Percentiles rank a stretch among this genome's conserved stretches.
These are phyloP conservation scores for Lachnellula arida DNA, from an alignment of 2,329 filamentous ascomycete genomes.

Conservation along the genomic window DNA sequence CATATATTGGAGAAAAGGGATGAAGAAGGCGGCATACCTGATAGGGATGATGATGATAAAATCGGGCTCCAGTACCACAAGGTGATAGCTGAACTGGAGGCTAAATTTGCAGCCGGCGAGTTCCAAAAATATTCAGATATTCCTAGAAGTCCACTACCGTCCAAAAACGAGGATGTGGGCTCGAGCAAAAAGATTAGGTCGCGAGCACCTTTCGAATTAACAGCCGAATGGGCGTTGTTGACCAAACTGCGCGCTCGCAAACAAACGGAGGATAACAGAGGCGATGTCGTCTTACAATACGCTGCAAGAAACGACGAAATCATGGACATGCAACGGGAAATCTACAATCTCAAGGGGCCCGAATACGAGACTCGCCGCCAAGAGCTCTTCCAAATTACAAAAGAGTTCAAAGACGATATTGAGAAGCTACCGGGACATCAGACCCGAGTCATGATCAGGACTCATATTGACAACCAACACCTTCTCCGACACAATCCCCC, in stretches of 20 bases:
- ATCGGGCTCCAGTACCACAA: neutral
- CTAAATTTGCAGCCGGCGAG: slow-evolving; percentile 2
- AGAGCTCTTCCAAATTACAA: slow-evolving; percentile 15
- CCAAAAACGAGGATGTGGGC: neutral
- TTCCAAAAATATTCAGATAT: neutral
- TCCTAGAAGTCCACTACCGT: neutral
- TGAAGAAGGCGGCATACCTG: neutral
- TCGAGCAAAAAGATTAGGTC: neutral
- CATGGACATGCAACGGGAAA: slow-evolving; percentile 4
- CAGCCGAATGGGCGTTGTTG: neutral
- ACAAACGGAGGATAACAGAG: neutral
- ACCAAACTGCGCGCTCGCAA: neutral
- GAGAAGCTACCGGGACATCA: slow-evolving; percentile 31
- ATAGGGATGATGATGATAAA: neutral
- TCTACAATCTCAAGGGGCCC: neutral
- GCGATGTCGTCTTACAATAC: neutral
- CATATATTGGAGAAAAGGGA: neutral
- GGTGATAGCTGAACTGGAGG: slow-evolving; percentile 11
- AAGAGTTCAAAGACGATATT: slow-evolving; percentile 20
- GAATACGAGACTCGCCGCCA: slow-evolving; percentile 21
- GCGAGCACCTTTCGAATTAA: neutral
- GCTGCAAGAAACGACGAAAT: slow-evolving; percentile 11
- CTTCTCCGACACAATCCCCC: slow-evolving; percentile 46
- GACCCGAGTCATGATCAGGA: slow-evolving; percentile 10
- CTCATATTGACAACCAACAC: slow-evolving; percentile 50